A percentile compares a stretch with the other conserved stretches of the same genome.
These are phyloP conservation scores for Globisporangium alternatum DNA, from an alignment of 352 stramenopile genomes.

Conservation along the genomic window DNA sequence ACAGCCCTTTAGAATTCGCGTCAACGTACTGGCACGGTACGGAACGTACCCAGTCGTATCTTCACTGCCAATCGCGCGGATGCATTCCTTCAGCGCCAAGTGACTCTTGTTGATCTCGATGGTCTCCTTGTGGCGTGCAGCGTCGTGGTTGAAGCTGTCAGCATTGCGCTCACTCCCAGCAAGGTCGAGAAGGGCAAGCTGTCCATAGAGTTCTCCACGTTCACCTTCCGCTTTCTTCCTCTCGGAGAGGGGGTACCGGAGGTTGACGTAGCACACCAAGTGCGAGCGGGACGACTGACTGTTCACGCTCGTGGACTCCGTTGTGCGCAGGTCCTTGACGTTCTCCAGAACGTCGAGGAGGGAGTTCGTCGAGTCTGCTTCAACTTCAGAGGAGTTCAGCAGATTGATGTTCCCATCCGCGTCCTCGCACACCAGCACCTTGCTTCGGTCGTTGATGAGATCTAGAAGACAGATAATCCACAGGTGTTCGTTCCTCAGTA, in stretches of 20 bases:
- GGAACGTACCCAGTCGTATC: constrained; percentile 58
- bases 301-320: constrained; percentile 78
- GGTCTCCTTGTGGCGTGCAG: constrained; percentile 62
- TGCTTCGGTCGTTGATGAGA: constrained; percentile 38
- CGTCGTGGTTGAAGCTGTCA: constrained; percentile 77
- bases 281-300: constrained; percentile 73
- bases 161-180: constrained; percentile 74
- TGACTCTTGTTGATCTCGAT: constrained; percentile 87
- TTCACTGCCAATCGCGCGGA: constrained; percentile 62
- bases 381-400: constrained; percentile 51
- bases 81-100: constrained; percentile 78
- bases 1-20: constrained; percentile 71
- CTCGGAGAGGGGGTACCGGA: constrained; percentile 23
- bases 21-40: constrained; percentile 70
- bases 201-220: constrained; percentile 35
- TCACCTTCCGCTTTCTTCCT: constrained; percentile 6
- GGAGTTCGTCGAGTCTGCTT: constrained; percentile 55
- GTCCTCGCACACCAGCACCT: constrained; percentile 76
- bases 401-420: constrained; percentile 59
- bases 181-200: constrained; percentile 62
- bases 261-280: constrained; percentile 62
- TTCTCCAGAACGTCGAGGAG: constrained; percentile 58
- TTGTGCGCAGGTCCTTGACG: constrained; percentile 72
- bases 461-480: constrained; percentile 21
- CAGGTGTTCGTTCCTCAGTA: neutral